Evolutionary conservation across 768 basidiomycete species (phyloP), one percentile per base, ranked within the genome.

Genomic region (Tephrocybe sp.): DNA sequence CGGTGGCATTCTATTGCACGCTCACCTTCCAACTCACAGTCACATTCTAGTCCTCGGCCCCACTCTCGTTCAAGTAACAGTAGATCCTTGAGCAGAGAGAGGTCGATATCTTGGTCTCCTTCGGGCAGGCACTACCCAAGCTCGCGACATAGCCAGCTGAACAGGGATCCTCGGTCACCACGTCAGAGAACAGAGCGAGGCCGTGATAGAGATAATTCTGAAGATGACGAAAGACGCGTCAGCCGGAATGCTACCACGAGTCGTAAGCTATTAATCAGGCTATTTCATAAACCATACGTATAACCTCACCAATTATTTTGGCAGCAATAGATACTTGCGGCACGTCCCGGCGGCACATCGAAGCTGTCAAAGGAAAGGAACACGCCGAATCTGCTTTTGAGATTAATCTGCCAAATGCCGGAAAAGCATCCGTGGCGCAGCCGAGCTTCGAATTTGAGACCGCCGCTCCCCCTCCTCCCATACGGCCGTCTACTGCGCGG

Each of bases 81-180:
- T 33, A 34, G 39, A 49, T 17, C 30, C 7, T 37, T 17, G 32
- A 33, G 7, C 24, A 38, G 62, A 34, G 62, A 62, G n/a, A 55
- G 62, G 54, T 67, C 67, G 25, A 30, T 56, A 36, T 72, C 73
- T 15, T 66, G 68, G 66, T 71, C 72, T 17, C 68, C 68, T 23
- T 73, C 69, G 36, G 68, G 69, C 15, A 65, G 68, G 45, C 55
- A 24, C 37, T 65, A 68, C 57, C 61, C 66, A 4, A 55, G 58
- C 41, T 24, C 58, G 18, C 43, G 53, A 28, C 15, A 46, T 20
- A 32, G 39, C 32, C 40, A 24, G 8, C n/a, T 17, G 17, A 41
- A 11, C 21, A 24, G 8, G 9, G 24, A 34, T 3, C 6, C 32
- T 1, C 53, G n/a, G n/a, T n/a, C n/a, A n/a, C n/a, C n/a, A n/a